These are phyloP conservation scores for Suillus decipiens DNA, from an alignment of 768 basidiomycete genomes.

Conservation along the genomic window DNA sequence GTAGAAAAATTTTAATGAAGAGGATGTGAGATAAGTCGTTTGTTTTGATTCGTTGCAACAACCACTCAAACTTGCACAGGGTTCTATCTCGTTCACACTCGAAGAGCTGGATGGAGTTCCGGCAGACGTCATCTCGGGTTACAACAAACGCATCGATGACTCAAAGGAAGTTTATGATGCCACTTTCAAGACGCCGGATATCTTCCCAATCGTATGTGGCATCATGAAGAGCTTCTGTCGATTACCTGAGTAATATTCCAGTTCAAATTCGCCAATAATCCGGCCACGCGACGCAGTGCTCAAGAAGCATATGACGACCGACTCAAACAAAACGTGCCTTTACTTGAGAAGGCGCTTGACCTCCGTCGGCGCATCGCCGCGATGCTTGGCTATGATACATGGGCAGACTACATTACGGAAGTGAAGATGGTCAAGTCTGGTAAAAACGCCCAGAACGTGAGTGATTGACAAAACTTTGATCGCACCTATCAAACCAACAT, in stretches of 20 bases:
- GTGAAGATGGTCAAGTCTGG: conserved; percentile 83
- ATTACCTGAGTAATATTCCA: conserved; percentile 26
- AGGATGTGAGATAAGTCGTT: conserved; percentile 51
- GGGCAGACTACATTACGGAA: conserved; percentile 86
- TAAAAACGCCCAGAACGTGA: conserved; percentile 56
- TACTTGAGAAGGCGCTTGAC: conserved; percentile 66
- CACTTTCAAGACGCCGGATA: conserved; percentile 82
- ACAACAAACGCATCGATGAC: conserved; percentile 61
- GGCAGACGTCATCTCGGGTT: conserved; percentile 76
- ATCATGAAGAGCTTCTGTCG: background rate
- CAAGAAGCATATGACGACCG: conserved; percentile 70
- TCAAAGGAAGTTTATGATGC: conserved; percentile 65
- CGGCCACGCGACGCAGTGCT: conserved; percentile 66
- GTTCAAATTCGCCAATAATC: conserved; percentile 80
- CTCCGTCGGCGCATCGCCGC: conserved; percentile 70
- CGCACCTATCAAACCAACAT: background rate
- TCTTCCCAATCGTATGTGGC: conserved; percentile 66
- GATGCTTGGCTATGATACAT: conserved; percentile 72
- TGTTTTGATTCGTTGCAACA: background rate
- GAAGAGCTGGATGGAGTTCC: conserved; percentile 84
- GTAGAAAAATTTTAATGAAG: conserved; percentile 90
- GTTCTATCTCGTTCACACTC: conserved; percentile 59
- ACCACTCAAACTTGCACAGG: conserved; percentile 38
- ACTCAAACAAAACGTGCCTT: conserved; percentile 65
- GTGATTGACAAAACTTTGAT: conserved; percentile 13